phyloP scores from a whole-genome alignment of 352 stramenopile genomes.

The Pythium dissimile region DNA sequence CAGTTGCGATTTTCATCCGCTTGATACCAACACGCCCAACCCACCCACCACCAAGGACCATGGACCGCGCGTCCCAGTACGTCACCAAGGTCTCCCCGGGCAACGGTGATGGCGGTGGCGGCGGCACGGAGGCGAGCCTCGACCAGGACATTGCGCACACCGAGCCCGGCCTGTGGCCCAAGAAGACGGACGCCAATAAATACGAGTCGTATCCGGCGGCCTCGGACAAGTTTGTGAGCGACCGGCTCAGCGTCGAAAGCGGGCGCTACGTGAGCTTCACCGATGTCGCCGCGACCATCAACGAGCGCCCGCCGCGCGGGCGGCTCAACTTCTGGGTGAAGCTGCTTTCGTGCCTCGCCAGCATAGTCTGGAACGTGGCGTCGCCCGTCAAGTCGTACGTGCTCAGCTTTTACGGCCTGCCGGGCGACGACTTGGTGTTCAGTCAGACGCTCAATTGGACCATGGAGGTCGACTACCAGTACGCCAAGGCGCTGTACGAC shows the following conservation, averaged over 20 bases:
- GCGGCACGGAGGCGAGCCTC: not conserved
- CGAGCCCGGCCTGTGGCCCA: not conserved
- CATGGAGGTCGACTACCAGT: constrained; percentile 19
- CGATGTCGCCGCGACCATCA: not conserved
- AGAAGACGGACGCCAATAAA: not conserved
- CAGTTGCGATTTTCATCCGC: too few species aligned
- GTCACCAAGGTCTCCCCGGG: not conserved
- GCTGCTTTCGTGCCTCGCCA: not conserved
- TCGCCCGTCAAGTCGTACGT: constrained; percentile 17
- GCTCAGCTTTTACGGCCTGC: constrained; percentile 16
- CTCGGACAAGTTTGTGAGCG: not conserved
- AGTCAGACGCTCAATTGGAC: constrained; percentile 18
- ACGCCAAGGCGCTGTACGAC: constrained; percentile 15
- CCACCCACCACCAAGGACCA: too few species aligned
- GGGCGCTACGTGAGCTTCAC: constrained; percentile 1
- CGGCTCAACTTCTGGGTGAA: constrained; percentile 14
- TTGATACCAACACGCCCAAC: not conserved
- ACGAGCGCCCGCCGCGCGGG: not conserved
- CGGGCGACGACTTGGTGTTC: constrained; percentile 15
- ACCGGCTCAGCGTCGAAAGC: not conserved
- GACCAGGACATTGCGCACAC: not conserved
- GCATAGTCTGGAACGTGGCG: constrained; percentile 14
- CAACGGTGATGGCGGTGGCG: not conserved
- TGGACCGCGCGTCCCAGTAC: too few species aligned
- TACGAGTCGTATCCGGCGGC: not conserved